Evolutionary conservation across 495 filamentous ascomycete species (phyloP), one percentile per base, ranked within the genome.

Genomic region (Podospora didyma): DNA sequence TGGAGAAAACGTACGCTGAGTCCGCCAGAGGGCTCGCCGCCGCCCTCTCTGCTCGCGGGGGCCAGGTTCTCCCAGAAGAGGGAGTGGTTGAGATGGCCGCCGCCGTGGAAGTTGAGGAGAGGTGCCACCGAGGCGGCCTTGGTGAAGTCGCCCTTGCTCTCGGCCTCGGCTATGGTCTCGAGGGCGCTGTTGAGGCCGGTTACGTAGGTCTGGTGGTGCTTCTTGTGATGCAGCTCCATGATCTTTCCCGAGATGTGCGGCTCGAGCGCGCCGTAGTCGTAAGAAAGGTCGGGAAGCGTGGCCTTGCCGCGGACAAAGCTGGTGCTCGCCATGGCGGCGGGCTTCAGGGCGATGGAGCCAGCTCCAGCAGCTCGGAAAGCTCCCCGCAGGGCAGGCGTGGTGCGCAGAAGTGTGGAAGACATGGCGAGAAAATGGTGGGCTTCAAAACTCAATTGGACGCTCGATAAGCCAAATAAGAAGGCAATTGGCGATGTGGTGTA

Each of bases 11-110:
- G 17, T 23, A 66, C 77, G 74, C 77, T 78, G 56, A 83, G 69
- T 23, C 63, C 58, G 14, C 80, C 80, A 42, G 86, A 79, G 11
- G 83, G 89, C 59, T 88, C 84, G 64, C 93, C 91, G 62, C 95
- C 94, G 57, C 94, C 75, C 16, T 72, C 72, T 51, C 76, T 63
- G 66, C 69, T 73, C 60, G 86, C 88, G 22, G 92, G 93, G 14
- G 91, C 87, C 46, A 97, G 79, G 81, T 97, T 97, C 81, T 97
- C 90, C 94, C 94, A 97, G 83, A 97, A 97, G 42, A 97, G 83
- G 22, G 82, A 82, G 81, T 97, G 93, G 80, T 97, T 97, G 67
- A 94, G 70, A 77, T 97, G 93, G 46, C 93, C 93, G 62, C 92
- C 93, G 51, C 95, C 94, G 76, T 98, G 84, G 83, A 98, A 98